Evolutionary conservation across 352 stramenopile genomes (phyloP).

Genomic region (Phytopythium kandeliae): DNA sequence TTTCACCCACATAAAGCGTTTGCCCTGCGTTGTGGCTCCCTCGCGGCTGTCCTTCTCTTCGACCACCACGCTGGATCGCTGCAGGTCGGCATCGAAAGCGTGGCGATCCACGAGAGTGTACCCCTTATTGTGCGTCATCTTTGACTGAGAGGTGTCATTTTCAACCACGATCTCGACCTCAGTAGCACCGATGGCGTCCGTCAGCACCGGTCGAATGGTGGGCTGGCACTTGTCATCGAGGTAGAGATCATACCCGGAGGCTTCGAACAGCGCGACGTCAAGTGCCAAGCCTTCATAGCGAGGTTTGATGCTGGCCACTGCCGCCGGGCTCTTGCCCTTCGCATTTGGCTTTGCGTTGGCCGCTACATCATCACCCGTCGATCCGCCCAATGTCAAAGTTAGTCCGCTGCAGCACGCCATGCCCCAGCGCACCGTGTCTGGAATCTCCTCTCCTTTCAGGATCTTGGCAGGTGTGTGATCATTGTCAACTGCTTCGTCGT

Average conservation of each 20-base stretch:
- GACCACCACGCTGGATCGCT: conserved; percentile 37
- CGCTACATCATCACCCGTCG: neutral
- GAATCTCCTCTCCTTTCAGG: neutral
- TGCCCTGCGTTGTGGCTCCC: conserved; percentile 1
- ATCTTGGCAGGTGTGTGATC: neutral
- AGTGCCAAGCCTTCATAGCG: conserved; percentile 33
- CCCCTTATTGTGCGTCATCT: neutral
- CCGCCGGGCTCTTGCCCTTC: neutral
- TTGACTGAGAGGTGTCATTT: no score
- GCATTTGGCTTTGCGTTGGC: neutral
- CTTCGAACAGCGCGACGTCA: conserved; percentile 20
- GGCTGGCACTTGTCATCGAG: neutral
- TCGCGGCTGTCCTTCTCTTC: neutral
- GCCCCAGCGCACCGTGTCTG: neutral
- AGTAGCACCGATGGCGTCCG: neutral
- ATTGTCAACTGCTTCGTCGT: neutral
- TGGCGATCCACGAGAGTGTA: conserved; percentile 31
- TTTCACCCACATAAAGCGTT: conserved; percentile 27
- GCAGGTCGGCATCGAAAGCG: conserved; percentile 28
- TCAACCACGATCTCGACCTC: conserved; percentile 3
- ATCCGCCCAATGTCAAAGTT: conserved; percentile 2
- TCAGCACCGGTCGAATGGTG: neutral
- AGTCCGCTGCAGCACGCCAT: conserved; percentile 2
- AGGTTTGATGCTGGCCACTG: neutral
- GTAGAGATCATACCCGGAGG: neutral